Evolutionary conservation across 805 yeast species (phyloP), one percentile per base, ranked within the genome.

Genomic region (Metschnikowia sp.): DNA sequence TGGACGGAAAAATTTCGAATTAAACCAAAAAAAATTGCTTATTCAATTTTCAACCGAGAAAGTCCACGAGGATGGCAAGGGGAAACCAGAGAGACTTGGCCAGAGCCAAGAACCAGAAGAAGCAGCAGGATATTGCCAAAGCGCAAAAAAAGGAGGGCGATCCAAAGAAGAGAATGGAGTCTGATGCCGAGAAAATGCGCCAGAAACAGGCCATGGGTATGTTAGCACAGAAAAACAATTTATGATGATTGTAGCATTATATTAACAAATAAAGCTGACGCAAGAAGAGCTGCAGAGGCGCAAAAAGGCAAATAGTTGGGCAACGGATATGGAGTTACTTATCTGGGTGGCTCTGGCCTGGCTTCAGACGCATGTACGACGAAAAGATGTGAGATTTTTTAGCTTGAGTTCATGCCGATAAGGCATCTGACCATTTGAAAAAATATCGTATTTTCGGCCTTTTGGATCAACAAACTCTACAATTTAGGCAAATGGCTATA

Each of bases 31-130:
- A 31, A 10, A 10, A 10, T 12, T 31, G 12, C 12, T 12, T 31
- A 10, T 12, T 31, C 32, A 31, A 12, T 3, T 12, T 31, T 31
- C 12, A 12, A 3, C 10, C 12, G 12, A 31, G 32, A 33, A 22
- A 41, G 10, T n/a, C 13, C 9, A 26, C 30, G 18, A 36, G 18
- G 10, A 91, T 92, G 97, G 84, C 96, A 44, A 81, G 99, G 74
- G 99, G 99, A 31, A 94, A 92, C 68, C 98, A 94, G 70, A 81
- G 99, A 67, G 99, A 92, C 36, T 78, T 87, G 58, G 97, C 97
- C 31, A 80, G 99, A 64, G 88, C 83, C 51, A 92, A 88, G 72
- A 88, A 88, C 69, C 65, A 72, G 65, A 94, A 92, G 74, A 92
- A 92, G 68, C 84, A 79, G 60, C 83, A 81, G 53, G 84, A 80